phyloP scores from a whole-genome alignment of 441 rosid species.

The Pelargonium fulgidum region DNA sequence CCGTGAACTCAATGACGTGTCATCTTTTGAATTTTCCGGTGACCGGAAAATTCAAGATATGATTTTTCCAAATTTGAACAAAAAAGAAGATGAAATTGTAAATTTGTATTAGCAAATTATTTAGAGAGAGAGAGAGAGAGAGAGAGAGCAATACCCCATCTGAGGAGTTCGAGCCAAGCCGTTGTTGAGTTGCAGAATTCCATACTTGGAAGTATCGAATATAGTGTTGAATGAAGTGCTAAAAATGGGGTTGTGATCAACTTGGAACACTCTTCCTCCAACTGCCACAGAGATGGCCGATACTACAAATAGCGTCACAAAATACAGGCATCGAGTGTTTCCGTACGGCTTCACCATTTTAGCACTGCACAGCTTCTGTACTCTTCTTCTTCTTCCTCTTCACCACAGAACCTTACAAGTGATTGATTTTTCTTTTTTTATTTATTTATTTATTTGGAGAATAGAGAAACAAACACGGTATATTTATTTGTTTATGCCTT shows the following conservation, averaged over 20 bases:
- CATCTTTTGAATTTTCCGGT: too few species aligned
- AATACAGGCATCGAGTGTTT: background rate
- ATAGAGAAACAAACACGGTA: too few species aligned
- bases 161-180: conserved; percentile 88
- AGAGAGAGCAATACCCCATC: conserved; percentile 60
- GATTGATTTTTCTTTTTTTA: too few species aligned
- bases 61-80: background rate
- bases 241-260: conserved; percentile 28
- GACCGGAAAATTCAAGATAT: background rate
- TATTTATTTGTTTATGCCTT: too few species aligned
- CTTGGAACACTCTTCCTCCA: conserved; percentile 48
- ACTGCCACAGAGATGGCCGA: conserved; percentile 31
- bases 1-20: too few species aligned
- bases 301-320: background rate
- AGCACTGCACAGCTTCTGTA: background rate
- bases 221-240: conserved; percentile 40
- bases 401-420: background rate
- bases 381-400: background rate
- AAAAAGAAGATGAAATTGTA: background rate
- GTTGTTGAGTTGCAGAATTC: conserved; percentile 71
- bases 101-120: too few species aligned
- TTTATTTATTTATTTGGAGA: too few species aligned
- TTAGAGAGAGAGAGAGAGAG: conserved; percentile 12
- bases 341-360: background rate
- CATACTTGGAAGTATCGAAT: conserved; percentile 72